Evolutionary conservation across 2,329 filamentous ascomycete species (phyloP).

Genomic region (Ceratocystiopsis minuta): DNA sequence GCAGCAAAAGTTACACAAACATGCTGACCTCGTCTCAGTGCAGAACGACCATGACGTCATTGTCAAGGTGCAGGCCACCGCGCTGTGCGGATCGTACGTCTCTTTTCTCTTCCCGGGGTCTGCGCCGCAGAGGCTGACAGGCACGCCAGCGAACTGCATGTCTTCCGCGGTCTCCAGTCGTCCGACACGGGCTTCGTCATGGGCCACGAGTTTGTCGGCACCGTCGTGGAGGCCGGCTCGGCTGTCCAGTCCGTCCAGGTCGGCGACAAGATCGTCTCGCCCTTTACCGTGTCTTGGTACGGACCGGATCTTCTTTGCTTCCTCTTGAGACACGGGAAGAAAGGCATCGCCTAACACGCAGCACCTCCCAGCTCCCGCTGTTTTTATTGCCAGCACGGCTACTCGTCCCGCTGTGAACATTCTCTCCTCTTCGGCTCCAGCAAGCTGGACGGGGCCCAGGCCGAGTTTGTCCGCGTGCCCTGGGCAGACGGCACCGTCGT

Average conservation of each 20-base stretch:
- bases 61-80: constrained; percentile 66
- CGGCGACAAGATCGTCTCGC: constrained; percentile 65
- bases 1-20: no score
- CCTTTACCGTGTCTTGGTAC: constrained; percentile 68
- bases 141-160: constrained; percentile 54
- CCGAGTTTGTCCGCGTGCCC: constrained; percentile 67
- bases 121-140: no score
- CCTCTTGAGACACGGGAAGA: not conserved
- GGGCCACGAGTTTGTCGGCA: constrained; percentile 80
- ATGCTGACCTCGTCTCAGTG: constrained; percentile 22
- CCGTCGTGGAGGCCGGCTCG: constrained; percentile 47
- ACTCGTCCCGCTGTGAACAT: constrained; percentile 59
- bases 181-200: constrained; percentile 45
- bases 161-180: constrained; percentile 65
- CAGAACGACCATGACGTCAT: constrained; percentile 57
- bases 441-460: constrained; percentile 58
- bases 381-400: constrained; percentile 68
- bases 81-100: constrained; percentile 70
- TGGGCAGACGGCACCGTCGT: constrained; percentile 66
- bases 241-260: constrained; percentile 49
- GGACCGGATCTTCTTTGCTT: not conserved
- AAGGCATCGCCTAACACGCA: no score
- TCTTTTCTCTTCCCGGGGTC: not conserved
- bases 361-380: constrained; percentile 40
- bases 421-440: constrained; percentile 52